These are phyloP conservation scores for Alliaria petiolata DNA, from an alignment of 345 rosid species.

Conservation along the genomic window DNA sequence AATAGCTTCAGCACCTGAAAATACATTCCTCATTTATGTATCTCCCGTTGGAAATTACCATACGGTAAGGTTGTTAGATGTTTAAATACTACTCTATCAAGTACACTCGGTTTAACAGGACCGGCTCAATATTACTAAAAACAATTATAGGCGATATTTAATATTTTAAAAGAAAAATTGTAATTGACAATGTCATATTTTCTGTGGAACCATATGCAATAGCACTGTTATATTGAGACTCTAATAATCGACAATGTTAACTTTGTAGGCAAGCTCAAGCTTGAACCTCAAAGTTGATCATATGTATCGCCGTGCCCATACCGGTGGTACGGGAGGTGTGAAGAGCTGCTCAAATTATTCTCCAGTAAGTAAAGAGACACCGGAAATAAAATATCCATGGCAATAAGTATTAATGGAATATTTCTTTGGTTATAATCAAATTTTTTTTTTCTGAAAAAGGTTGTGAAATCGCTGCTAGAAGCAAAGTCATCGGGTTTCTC, in stretches of 20 bases:
- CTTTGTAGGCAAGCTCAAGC: slow-evolving; percentile 24
- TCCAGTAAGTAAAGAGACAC: slow-evolving; percentile 33
- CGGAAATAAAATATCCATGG: neutral
- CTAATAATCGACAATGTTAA: no score
- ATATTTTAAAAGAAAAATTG: no score
- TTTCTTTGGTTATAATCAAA: no score
- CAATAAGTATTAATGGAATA: neutral
- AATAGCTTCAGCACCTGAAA: slow-evolving; percentile 50
- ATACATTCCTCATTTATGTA: slow-evolving; percentile 43
- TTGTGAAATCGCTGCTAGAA: slow-evolving; percentile 36
- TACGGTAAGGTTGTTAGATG: slow-evolving; percentile 33
- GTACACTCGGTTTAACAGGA: no score
- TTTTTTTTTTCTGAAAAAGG: slow-evolving; percentile 13
- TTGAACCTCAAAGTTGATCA: slow-evolving; percentile 50
- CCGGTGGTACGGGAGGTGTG: slow-evolving; percentile 64
- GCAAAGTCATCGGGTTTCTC: slow-evolving; percentile 68
- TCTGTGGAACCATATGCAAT: no score
- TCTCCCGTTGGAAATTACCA: slow-evolving; percentile 52
- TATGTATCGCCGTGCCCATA: slow-evolving; percentile 38
- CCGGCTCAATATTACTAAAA: no score
- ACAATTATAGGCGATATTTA: no score
- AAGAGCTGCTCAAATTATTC: slow-evolving; percentile 63
- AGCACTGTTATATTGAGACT: no score
- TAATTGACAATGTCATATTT: no score
- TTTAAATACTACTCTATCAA: neutral